A percentile compares a stretch with the other conserved stretches of the same genome.
Evolutionary conservation across 202 grass and related monocot genomes (phyloP).

Genomic region (Sporobolus alterniflorus): DNA sequence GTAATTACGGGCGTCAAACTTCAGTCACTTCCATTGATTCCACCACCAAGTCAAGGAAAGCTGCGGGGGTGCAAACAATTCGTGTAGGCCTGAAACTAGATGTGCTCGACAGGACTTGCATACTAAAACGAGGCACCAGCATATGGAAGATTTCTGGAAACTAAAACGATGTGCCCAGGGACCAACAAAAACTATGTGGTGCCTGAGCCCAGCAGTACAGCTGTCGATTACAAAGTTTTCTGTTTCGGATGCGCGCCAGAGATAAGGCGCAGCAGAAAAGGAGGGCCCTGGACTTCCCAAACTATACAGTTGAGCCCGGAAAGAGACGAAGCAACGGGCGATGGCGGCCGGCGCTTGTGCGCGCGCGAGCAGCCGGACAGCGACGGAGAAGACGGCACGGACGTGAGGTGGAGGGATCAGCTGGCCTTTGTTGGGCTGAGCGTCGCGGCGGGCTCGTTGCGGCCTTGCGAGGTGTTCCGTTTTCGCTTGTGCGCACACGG

Average conservation of each 20-base stretch:
- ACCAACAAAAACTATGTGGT: neutral
- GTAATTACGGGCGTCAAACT: constrained; percentile 40
- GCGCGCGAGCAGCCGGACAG: neutral
- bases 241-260: too few species aligned
- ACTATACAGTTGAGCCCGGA: neutral
- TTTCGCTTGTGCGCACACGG: neutral
- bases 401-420: neutral
- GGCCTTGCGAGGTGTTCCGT: neutral
- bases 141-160: neutral
- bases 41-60: constrained; percentile 1
- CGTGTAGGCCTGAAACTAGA: neutral
- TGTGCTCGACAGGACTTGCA: neutral
- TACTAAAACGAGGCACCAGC: neutral
- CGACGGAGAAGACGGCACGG: constrained; percentile 33
- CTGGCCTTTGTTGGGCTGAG: neutral
- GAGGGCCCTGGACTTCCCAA: neutral
- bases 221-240: neutral
- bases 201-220: neutral
- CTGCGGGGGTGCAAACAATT: neutral
- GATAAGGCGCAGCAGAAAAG: neutral
- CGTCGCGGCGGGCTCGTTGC: too few species aligned
- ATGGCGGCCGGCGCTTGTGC: constrained; percentile 37
- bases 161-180: neutral
- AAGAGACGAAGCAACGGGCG: constrained; percentile 37
- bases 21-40: neutral